Conservation (phyloP, 202 grass and related monocot genomes). For the Digitaria exilis region DNA sequence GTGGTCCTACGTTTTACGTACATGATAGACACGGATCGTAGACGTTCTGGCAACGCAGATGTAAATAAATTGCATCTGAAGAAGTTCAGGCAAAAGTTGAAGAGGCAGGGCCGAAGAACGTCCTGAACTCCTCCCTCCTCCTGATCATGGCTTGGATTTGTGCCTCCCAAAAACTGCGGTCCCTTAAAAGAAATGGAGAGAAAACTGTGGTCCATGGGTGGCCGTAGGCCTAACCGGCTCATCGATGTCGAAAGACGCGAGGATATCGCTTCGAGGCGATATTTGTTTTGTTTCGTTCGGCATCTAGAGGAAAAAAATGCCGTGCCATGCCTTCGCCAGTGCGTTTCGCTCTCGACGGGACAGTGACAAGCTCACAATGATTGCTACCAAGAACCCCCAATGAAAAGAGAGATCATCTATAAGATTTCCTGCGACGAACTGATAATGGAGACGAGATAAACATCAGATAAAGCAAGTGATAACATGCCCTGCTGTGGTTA, state of each 20-base stretch:
- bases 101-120: not conserved
- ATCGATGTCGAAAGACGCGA: conserved; percentile 12
- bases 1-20: no score
- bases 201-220: not conserved
- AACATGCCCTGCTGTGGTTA: no score
- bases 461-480: not conserved
- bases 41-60: not conserved
- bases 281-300: not conserved
- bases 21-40: not conserved
- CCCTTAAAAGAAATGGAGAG: not conserved
- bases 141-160: not conserved
- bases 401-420: not conserved
- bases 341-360: not conserved
- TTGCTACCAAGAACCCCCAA: not conserved
- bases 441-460: not conserved
- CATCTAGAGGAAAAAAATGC: no score
- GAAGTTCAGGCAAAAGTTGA: not conserved
- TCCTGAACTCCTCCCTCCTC: no score
- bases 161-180: not conserved
- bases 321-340: not conserved
- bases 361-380: conserved; percentile 22
- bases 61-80: not conserved
- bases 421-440: not conserved
- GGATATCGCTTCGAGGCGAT: conserved; percentile 7
- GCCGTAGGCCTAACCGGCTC: not conserved